Conservation (phyloP, 129 eudicot genomes). For the Scalesia atractyloides region DNA sequence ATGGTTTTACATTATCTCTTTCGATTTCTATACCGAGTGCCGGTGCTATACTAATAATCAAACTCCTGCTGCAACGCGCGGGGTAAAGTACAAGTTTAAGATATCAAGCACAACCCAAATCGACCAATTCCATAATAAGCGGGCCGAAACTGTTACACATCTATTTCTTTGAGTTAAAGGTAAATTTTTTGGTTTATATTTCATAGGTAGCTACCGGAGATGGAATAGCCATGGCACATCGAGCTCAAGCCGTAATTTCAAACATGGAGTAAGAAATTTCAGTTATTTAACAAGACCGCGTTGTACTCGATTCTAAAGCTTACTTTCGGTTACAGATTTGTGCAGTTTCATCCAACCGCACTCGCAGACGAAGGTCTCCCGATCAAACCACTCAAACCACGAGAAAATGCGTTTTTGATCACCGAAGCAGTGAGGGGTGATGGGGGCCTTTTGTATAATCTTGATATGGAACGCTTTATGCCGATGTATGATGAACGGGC, state of each 20-base stretch:
- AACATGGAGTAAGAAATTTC: conserved; percentile 89
- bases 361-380: conserved; percentile 96
- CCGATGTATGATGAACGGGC: conserved; percentile 83
- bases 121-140: background rate
- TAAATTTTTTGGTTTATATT: background rate
- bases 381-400: conserved; percentile 41
- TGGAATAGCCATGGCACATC: conserved; percentile 98
- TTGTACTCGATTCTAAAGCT: conserved; percentile 4
- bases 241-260: conserved; percentile 95
- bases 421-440: conserved; percentile 99
- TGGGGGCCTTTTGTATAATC: conserved; percentile 86
- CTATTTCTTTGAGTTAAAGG: background rate
- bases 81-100: no score
- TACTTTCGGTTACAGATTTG: conserved; percentile 61
- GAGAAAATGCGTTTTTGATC: conserved; percentile 89
- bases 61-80: no score
- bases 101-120: background rate
- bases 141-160: background rate
- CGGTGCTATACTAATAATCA: no score
- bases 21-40: no score
- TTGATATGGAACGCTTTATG: conserved; percentile 89
- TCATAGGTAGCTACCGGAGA: conserved; percentile 96
- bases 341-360: conserved; percentile 99
- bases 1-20: no score
- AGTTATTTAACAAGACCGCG: background rate